phyloP scores from a whole-genome alignment of 2,329 filamentous ascomycete genomes.

The Aureobasidium lini region DNA sequence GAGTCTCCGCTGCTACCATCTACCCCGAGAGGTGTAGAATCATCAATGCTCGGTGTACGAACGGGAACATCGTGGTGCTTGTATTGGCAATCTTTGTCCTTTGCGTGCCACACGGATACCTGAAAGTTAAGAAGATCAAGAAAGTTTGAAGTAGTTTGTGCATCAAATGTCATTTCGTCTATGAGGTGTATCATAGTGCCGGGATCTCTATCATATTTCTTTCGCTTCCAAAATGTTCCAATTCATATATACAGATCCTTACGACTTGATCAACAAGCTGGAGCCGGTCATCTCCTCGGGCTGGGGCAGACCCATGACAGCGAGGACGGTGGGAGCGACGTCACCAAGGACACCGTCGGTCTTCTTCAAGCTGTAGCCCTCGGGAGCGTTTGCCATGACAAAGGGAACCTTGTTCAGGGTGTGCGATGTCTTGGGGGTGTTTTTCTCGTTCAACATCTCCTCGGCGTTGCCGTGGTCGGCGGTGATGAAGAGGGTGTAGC shows the following conservation, averaged over 20 bases:
- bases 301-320: slow-evolving; percentile 81
- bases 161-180: slow-evolving; percentile 9
- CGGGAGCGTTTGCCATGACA: slow-evolving; percentile 93
- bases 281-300: slow-evolving; percentile 87
- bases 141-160: neutral
- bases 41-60: too few species aligned
- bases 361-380: slow-evolving; percentile 80
- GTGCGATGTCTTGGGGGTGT: slow-evolving; percentile 96
- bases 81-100: too few species aligned
- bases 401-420: slow-evolving; percentile 97
- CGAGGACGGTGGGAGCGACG: slow-evolving; percentile 89
- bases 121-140: too few species aligned
- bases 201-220: neutral
- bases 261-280: slow-evolving; percentile 73
- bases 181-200: neutral
- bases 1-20: too few species aligned
- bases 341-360: slow-evolving; percentile 87
- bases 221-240: neutral
- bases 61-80: too few species aligned
- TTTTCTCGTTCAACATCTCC: slow-evolving; percentile 96
- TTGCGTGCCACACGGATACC: too few species aligned
- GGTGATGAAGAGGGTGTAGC: slow-evolving; percentile 91
- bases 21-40: too few species aligned
- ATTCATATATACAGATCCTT: neutral
- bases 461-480: slow-evolving; percentile 95